A percentile compares a stretch with the other conserved stretches of the same genome.
phyloP scores from a whole-genome alignment of 1,284 basidiomycete genomes.

The Volvariella volvacea region DNA sequence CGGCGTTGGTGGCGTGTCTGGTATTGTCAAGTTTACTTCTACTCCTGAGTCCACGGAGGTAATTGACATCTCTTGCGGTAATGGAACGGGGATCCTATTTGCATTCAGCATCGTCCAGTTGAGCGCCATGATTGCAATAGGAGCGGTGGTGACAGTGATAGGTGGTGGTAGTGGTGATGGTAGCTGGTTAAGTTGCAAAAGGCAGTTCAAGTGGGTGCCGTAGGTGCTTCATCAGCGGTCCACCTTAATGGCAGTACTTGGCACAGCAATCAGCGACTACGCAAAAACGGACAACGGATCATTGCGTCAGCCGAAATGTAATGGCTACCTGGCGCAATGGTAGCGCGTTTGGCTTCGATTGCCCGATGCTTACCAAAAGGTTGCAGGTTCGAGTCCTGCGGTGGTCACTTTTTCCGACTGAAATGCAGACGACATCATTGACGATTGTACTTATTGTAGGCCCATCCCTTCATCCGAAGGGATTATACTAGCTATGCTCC shows the following conservation, averaged over 20 bases:
- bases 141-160: not conserved
- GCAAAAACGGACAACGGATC: too few relatives aligned
- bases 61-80: conserved; percentile 57
- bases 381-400: conserved; percentile 88
- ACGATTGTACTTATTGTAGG: too few relatives aligned
- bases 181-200: not conserved
- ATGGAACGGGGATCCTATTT: conserved; percentile 52
- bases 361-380: conserved; percentile 61
- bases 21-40: conserved; percentile 52
- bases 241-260: too few relatives aligned
- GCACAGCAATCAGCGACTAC: too few relatives aligned
- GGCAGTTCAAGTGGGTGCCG: not conserved
- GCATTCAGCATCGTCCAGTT: conserved; percentile 69
- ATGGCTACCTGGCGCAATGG: conserved; percentile 73
- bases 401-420: conserved; percentile 60
- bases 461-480: too few relatives aligned
- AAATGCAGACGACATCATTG: too few relatives aligned
- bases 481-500: too few relatives aligned
- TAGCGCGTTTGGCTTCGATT: conserved; percentile 86
- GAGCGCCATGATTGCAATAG: conserved; percentile 53
- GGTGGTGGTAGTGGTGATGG: not conserved
- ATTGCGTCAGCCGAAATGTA: too few relatives aligned
- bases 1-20: conserved; percentile 40
- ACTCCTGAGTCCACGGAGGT: conserved; percentile 49
- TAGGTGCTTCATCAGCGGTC: too few relatives aligned